Evolutionary conservation across 73 alveolate genomes (phyloP), one percentile per base, ranked within the genome.

Genomic region (Paramecium sonneborni): DNA sequence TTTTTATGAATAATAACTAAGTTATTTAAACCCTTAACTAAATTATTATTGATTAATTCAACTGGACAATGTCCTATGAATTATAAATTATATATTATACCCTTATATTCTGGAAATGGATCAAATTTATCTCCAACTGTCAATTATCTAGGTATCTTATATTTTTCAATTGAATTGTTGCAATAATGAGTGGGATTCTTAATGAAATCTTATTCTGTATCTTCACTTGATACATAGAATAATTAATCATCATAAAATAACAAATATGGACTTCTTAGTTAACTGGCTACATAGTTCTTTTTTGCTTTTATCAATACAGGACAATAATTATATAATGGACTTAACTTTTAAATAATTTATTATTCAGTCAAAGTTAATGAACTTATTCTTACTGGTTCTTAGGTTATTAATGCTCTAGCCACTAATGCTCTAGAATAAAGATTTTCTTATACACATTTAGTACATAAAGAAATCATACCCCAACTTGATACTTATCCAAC

Each of bases 61-160:
- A 93, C 98, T 5, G 96, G 97, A 74, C 98, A 95, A 84, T 96
- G 94, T 38, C 95, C 98, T 94, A 95, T 76, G 92, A 88, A 62
- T 9, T 14, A 10, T 32, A 11, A 21, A 21, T 6, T 21, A 26
- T 38, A 44, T 69, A 68, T 26, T 10, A 23, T 55, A 57, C 72
- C 70, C 23, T 88, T 67, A 88, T 57, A 52, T 69, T 88, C 86
- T 26, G 52, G 76, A 14, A 8, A 18, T 88, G 76, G 37, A 43
- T 76, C 93, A n/a, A 41, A 38, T 67, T 69, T 69, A 67, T 69
- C 72, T 24, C 86, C 93, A 2, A 88, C 48, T 24, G 37, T 30
- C 6, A 88, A 11, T 56, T 69, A 34, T 43, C 20, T 69, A 6
- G 93, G 93, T 24, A 82, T 55, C 39, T 88, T 62, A 14, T 43